Evolutionary conservation across 129 eudicot genomes (phyloP), one percentile per base, ranked within the genome.

Genomic region (Gnaphalium uliginosum): DNA sequence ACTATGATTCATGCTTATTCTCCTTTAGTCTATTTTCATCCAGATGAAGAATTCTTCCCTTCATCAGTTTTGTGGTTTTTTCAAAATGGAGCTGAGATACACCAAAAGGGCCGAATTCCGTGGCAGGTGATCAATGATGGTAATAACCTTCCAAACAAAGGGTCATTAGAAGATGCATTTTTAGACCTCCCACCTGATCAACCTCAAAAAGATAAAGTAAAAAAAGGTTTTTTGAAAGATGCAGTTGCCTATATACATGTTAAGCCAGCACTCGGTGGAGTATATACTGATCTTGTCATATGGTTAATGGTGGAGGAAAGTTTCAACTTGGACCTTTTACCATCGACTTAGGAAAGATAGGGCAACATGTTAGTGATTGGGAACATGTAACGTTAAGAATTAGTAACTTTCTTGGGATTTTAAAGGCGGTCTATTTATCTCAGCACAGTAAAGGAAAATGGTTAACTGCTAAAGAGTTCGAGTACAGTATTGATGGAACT

Each of bases 351-450:
- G 76, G 82, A 4, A 10, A 18, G 8, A 68, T 85, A 17, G 89
- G 89, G 32, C 84, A 85, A 68, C 89, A 85, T 39, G 84, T 82
- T n/a, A 46, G 84, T n/a, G 89, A 85, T 19, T 85, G 89, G 89
- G 86, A 85, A 37, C 89, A 85, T 56, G 22, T 85, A 2, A 82
- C 84, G 4, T 57, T 85, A 66, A 72, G 89, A 66, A 25, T 85
- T 1, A 80, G 78, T 35, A 85, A 85, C 77, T 82, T 57, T 51
- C 18, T 68, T 21, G 89, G 89, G 13, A 39, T 2, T 14, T 63
- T 85, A 43, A 79, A 73, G 32, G 18, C 43, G 0, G 57, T 82
- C 11, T 85, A 82, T 68, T 39, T 82, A 2, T 78, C 89, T 10
- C 78, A 83, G 69, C 89, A 85, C n/a, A 27, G 37, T 41, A 68